phyloP scores from a whole-genome alignment of 345 rosid species.

The Corymbia maculata region DNA sequence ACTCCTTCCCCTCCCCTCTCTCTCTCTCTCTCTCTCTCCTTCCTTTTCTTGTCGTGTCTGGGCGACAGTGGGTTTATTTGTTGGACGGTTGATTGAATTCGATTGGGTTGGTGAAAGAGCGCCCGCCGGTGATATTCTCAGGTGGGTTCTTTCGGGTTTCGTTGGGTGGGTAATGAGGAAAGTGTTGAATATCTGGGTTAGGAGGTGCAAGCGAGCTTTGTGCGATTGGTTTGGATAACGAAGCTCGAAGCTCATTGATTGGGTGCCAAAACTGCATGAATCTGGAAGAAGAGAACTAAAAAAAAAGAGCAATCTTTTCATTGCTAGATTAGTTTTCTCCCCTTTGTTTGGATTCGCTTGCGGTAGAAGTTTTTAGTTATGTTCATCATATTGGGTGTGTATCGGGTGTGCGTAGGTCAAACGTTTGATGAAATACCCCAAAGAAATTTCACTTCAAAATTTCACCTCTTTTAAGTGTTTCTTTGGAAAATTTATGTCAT shows the following conservation, averaged over 20 bases:
- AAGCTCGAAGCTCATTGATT: neutral
- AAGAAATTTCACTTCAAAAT: neutral
- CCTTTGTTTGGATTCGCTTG: neutral
- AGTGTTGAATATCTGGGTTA: neutral
- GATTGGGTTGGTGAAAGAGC: neutral
- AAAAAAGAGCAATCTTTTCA: neutral
- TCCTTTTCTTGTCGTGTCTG: neutral
- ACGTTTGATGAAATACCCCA: neutral
- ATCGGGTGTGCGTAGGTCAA: neutral
- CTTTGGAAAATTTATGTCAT: neutral
- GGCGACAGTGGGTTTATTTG: neutral
- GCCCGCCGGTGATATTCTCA: fast-evolving
- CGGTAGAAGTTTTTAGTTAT: neutral
- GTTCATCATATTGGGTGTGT: neutral
- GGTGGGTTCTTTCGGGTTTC: neutral
- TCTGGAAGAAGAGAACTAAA: neutral
- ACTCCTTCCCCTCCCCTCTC: too few species aligned
- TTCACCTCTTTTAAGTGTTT: neutral
- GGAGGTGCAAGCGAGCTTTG: neutral
- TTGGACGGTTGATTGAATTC: neutral
- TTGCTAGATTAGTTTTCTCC: fast-evolving
- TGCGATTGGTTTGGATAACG: neutral
- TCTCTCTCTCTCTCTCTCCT: neutral
- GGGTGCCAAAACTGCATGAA: neutral
- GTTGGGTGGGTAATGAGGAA: neutral